phyloP scores from a whole-genome alignment of 2,329 filamentous ascomycete species.

The Arthrobotrys iridis region DNA sequence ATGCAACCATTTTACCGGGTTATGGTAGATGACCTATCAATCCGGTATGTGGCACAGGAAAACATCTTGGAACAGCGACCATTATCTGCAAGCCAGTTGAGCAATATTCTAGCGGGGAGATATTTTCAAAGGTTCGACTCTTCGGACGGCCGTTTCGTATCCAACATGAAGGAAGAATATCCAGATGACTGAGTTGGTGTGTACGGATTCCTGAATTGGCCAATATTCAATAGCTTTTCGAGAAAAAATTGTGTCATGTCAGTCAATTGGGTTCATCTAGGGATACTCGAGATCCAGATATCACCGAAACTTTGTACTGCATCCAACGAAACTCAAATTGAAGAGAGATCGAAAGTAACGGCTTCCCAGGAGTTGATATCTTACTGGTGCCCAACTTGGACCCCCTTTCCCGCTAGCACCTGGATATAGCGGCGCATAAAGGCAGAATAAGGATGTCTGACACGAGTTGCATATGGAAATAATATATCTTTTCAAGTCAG shows the following conservation, averaged over 20 bases:
- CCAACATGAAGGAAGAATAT: conserved; percentile 83
- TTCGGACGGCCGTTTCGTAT: conserved; percentile 75
- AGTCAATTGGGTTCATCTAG: background rate
- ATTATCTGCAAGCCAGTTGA: conserved; percentile 69
- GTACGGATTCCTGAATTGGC: background rate
- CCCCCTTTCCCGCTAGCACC: conserved; percentile 26
- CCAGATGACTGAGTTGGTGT: conserved; percentile 74
- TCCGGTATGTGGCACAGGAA: conserved; percentile 81
- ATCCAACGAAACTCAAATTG: background rate
- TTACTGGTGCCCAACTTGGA: conserved; percentile 15
- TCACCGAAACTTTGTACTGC: background rate
- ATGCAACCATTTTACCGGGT: conserved; percentile 84
- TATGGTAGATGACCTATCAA: conserved; percentile 71
- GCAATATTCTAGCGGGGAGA: conserved; percentile 75
- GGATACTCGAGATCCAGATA: background rate
- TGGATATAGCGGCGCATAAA: conserved; percentile 43
- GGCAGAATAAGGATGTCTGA: conserved; percentile 35
- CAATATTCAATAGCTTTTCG: too few species aligned
- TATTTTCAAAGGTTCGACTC: conserved; percentile 89
- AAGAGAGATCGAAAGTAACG: background rate
- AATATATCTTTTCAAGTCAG: background rate
- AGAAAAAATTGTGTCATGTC: background rate
- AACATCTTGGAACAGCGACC: conserved; percentile 75
- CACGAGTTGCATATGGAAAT: conserved; percentile 35
- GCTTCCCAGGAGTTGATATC: background rate